Conservation (phyloP, 1,284 basidiomycete genomes). For the Somion occarium region DNA sequence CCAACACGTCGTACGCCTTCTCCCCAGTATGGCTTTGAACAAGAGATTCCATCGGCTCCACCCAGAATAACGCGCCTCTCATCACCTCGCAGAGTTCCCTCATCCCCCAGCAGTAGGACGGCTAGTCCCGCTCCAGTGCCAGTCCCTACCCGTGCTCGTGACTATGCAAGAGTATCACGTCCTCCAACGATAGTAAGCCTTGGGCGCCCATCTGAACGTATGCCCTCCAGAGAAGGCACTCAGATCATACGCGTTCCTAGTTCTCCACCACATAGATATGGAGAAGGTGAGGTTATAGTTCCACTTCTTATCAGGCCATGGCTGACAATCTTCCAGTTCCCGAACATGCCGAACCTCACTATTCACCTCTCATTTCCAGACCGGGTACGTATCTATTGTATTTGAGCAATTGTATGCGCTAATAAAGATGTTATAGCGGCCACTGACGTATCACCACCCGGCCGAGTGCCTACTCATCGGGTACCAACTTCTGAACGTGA, state of each 20-base stretch:
- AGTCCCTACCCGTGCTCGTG: too few relatives aligned
- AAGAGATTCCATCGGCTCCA: too few relatives aligned
- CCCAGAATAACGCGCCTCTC: too few relatives aligned
- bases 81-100: too few relatives aligned
- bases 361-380: neutral
- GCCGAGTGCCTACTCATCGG: neutral
- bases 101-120: too few relatives aligned
- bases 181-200: neutral
- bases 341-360: neutral
- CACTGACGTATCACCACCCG: neutral
- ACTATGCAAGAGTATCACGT: neutral
- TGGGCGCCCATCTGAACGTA: neutral
- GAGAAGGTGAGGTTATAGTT: neutral
- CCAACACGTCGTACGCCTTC: too few relatives aligned
- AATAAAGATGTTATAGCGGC: neutral
- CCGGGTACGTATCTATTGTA: neutral
- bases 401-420: neutral
- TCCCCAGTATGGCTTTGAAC: too few relatives aligned
- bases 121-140: too few relatives aligned
- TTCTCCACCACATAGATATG: neutral
- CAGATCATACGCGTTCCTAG: neutral
- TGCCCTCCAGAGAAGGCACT: neutral
- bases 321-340: neutral
- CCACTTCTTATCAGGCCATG: neutral
- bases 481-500: conserved; percentile 1